Conservation (phyloP, 768 basidiomycete genomes). For the Polyporus arcularius region DNA sequence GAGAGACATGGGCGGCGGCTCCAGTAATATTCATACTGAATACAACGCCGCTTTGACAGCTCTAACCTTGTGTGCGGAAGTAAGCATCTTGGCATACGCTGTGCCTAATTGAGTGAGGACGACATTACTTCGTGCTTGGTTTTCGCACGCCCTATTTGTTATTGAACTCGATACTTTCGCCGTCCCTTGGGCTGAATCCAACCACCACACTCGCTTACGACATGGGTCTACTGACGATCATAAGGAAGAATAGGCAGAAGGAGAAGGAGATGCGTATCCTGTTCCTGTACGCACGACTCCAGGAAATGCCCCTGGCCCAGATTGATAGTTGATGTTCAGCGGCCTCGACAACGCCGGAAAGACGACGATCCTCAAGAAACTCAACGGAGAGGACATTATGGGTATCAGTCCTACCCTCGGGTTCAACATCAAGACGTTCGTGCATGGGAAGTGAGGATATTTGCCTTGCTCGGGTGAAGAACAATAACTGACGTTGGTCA, state of each 20-base stretch:
- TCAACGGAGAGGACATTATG: conserved; percentile 89
- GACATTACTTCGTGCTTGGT: too few relatives aligned
- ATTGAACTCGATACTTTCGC: too few relatives aligned
- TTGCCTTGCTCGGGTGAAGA: neutral
- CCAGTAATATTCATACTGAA: too few relatives aligned
- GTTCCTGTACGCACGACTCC: conserved; percentile 65
- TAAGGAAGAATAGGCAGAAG: conserved; percentile 93
- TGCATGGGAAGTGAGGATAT: conserved; percentile 75
- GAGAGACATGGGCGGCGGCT: too few relatives aligned
- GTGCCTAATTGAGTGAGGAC: too few relatives aligned
- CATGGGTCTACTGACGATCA: conserved; percentile 96
- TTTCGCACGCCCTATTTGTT: too few relatives aligned
- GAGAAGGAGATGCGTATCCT: conserved; percentile 96
- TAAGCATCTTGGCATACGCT: too few relatives aligned
- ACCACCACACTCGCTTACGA: neutral
- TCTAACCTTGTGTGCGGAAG: too few relatives aligned
- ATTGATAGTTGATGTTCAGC: conserved; percentile 42
- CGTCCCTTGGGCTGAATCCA: neutral
- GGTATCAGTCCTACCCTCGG: conserved; percentile 92
- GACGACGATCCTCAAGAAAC: conserved; percentile 95
- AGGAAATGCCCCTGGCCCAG: neutral
- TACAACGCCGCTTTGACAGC: too few relatives aligned
- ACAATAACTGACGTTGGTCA: neutral
- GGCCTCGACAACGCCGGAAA: conserved; percentile 99
- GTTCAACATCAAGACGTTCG: conserved; percentile 98